These are phyloP conservation scores for Chamaecyparis obtusa DNA, from an alignment of 75 land plant species.

Conservation along the genomic window DNA sequence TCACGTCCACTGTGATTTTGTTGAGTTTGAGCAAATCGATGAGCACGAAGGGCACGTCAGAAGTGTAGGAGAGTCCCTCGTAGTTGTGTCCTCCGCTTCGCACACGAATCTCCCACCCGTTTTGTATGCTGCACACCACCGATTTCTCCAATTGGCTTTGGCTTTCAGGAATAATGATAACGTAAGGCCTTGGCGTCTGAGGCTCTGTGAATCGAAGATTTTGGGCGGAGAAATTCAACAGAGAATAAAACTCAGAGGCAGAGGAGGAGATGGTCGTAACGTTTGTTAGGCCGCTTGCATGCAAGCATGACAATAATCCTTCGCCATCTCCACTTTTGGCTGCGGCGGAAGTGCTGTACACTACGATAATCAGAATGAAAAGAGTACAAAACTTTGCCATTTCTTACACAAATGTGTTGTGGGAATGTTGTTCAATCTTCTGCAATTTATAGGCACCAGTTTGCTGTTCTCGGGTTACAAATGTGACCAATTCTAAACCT, in stretches of 20 bases:
- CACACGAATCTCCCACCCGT: slow-evolving; percentile 8
- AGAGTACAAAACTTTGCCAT: too few relatives aligned
- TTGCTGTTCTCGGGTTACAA: neutral
- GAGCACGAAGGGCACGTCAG: slow-evolving; percentile 27
- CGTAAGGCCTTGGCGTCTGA: too few relatives aligned
- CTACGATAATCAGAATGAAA: too few relatives aligned
- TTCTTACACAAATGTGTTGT: too few relatives aligned
- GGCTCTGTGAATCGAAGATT: slow-evolving; percentile 32
- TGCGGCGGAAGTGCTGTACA: too few relatives aligned
- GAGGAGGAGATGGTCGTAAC: too few relatives aligned
- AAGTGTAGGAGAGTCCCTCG: slow-evolving; percentile 23
- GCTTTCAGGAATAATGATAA: neutral
- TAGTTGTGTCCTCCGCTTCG: slow-evolving; percentile 45
- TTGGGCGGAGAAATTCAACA: slow-evolving; percentile 12
- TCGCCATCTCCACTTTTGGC: too few relatives aligned
- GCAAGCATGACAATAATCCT: too few relatives aligned
- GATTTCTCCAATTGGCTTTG: neutral
- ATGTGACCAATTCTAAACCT: too few relatives aligned
- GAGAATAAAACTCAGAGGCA: too few relatives aligned
- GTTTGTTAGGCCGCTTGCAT: too few relatives aligned
- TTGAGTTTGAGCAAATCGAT: slow-evolving; percentile 28
- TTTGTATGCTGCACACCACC: slow-evolving; percentile 6
- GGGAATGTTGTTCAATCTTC: too few relatives aligned
- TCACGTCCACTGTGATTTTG: slow-evolving; percentile 12
- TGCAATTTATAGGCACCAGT: neutral